These are phyloP conservation scores for Geotrichum phurueaensis DNA, from an alignment of 1,139 yeast species.

Conservation along the genomic window DNA sequence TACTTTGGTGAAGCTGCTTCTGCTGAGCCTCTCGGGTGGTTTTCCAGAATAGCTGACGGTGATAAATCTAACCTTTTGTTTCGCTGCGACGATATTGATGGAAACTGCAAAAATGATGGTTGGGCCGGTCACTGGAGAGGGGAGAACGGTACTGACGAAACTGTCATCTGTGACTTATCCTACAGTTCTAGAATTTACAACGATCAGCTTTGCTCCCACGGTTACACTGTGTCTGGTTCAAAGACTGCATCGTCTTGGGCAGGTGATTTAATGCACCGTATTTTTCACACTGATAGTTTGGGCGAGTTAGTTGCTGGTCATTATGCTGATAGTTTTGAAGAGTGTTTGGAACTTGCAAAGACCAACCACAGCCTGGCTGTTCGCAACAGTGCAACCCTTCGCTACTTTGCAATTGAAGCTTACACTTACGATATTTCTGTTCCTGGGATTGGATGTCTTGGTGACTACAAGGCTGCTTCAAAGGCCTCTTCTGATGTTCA, in stretches of 20 bases:
- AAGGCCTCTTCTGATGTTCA: neutral
- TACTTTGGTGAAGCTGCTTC: constrained; percentile 35
- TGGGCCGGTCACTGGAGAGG: constrained; percentile 42
- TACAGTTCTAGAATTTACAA: constrained; percentile 25
- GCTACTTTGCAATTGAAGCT: constrained; percentile 30
- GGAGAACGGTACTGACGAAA: constrained; percentile 35
- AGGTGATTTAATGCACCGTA: constrained; percentile 19
- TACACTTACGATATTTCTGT: constrained; percentile 22
- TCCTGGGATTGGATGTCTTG: constrained; percentile 16
- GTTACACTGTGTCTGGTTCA: constrained; percentile 24
- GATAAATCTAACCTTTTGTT: constrained; percentile 33
- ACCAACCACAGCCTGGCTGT: constrained; percentile 29
- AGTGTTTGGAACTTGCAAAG: constrained; percentile 29
- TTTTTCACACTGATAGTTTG: constrained; percentile 30
- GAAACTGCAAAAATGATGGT: constrained; percentile 33
- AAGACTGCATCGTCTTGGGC: constrained; percentile 29
- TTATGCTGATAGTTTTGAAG: constrained; percentile 29
- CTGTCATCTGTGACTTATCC: constrained; percentile 32
- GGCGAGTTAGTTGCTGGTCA: constrained; percentile 28
- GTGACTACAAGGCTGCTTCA: neutral
- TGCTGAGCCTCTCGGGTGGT: constrained; percentile 37
- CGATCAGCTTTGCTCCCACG: constrained; percentile 26
- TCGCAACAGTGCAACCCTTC: constrained; percentile 25
- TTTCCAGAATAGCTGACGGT: constrained; percentile 30
- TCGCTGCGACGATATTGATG: constrained; percentile 39